Evolutionary conservation across 257 asterid species (phyloP).

Genomic region (Echites panduratus): DNA sequence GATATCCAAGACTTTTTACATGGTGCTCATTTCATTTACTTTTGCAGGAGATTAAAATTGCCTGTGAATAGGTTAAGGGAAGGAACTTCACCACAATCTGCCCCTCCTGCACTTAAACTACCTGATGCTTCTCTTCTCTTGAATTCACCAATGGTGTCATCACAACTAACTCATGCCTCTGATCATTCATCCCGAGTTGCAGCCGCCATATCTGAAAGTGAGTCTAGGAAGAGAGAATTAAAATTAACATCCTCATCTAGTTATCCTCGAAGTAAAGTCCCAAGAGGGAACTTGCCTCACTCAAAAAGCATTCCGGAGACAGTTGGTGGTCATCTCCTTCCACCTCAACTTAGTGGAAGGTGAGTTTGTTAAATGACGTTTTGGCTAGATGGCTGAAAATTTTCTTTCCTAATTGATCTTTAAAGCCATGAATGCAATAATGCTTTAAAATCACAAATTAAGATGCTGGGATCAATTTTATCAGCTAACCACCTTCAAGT

Average conservation of each 20-base stretch:
- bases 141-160: slow-evolving; percentile 50
- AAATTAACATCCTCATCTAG: slow-evolving; percentile 34
- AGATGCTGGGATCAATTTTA: background rate
- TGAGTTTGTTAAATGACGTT: slow-evolving; percentile 16
- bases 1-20: background rate
- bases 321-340: slow-evolving; percentile 50
- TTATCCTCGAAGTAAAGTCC: slow-evolving; percentile 61
- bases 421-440: background rate
- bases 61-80: slow-evolving; percentile 28
- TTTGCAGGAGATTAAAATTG: slow-evolving; percentile 26
- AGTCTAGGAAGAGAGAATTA: slow-evolving; percentile 63
- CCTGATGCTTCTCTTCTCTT: slow-evolving; percentile 78
- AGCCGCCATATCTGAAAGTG: slow-evolving; percentile 73
- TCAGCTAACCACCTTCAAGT: background rate
- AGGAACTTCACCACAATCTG: slow-evolving; percentile 20
- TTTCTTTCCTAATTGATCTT: background rate
- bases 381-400: background rate
- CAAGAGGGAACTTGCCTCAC: slow-evolving; percentile 58
- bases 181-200: slow-evolving; percentile 83
- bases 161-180: slow-evolving; percentile 28
- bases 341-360: slow-evolving; percentile 93
- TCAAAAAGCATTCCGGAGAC: slow-evolving; percentile 61
- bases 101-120: slow-evolving; percentile 45
- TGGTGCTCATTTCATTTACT: slow-evolving; percentile 1
- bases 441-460: background rate